Conservation (phyloP, 371 early-diverging fungal genomes). For the Apophysomyces sp. region DNA sequence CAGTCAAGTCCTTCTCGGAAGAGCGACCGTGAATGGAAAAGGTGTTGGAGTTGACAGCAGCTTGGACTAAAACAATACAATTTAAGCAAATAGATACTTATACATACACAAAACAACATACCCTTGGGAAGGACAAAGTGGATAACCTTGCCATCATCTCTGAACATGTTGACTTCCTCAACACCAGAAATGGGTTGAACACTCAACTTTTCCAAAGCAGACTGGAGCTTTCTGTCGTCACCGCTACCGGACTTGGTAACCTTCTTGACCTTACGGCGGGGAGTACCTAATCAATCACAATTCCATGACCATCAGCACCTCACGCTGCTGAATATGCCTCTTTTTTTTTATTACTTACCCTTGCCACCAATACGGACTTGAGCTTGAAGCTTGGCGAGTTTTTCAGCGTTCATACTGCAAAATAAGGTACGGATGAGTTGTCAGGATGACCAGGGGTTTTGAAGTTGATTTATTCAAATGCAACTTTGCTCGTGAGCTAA, state of each 20-base stretch:
- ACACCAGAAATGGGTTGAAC: conserved; percentile 83
- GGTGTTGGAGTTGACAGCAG: conserved; percentile 87
- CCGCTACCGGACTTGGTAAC: conserved; percentile 12
- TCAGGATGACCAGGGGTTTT: not conserved
- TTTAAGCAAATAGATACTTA: not conserved
- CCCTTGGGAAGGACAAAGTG: conserved; percentile 92
- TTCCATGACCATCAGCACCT: conserved; percentile 12
- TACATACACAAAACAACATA: conserved; percentile 32
- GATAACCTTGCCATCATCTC: conserved; percentile 90
- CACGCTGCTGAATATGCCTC: not conserved
- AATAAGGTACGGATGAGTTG: not conserved
- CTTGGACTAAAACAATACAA: conserved; percentile 58
- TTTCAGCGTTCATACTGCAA: conserved; percentile 87
- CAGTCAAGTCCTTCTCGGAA: conserved; percentile 88
- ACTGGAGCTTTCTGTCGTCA: conserved; percentile 85
- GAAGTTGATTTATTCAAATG: not conserved
- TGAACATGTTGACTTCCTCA: conserved; percentile 99
- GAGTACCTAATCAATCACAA: conserved; percentile 68
- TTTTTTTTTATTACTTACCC: conserved; percentile 32
- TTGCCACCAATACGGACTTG: conserved; percentile 95
- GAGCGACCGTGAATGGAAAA: conserved; percentile 89
- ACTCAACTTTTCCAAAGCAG: conserved; percentile 84
- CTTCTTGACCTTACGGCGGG: conserved; percentile 89
- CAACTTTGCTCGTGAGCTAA: not conserved
- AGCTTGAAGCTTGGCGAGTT: conserved; percentile 91